phyloP scores from a whole-genome alignment of 1,284 basidiomycete genomes.

The Naganishia albida region DNA sequence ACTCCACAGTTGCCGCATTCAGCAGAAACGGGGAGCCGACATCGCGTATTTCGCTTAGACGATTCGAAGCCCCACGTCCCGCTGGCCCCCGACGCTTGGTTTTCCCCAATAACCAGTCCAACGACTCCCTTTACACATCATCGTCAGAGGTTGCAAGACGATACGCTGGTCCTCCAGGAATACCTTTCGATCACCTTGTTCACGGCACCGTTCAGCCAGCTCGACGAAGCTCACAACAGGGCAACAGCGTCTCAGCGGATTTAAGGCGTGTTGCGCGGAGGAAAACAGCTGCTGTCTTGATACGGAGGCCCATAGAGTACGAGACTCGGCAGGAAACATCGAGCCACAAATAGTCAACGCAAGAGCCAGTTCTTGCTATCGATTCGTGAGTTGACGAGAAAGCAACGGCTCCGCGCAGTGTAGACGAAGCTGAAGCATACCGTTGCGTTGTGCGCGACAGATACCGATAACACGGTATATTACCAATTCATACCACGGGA shows the following conservation, averaged over 20 bases:
- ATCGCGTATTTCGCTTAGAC: constrained; percentile 21
- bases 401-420: not conserved
- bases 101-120: constrained; percentile 8
- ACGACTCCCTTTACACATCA: not conserved
- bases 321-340: constrained; percentile 16
- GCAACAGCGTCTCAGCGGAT: constrained; percentile 1
- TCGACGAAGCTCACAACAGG: not conserved
- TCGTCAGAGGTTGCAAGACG: too few relatives aligned
- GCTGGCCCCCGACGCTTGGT: constrained; percentile 11
- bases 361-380: constrained; percentile 12
- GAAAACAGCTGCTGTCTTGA: constrained; percentile 3
- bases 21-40: not conserved
- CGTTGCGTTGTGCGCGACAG: too few relatives aligned
- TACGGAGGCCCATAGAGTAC: constrained; percentile 18
- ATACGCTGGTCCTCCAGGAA: too few relatives aligned
- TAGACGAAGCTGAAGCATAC: not conserved
- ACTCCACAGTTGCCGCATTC: not conserved
- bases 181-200: too few relatives aligned
- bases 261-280: not conserved
- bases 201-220: too few relatives aligned
- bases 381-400: not conserved
- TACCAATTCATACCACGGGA: not conserved
- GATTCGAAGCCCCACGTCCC: constrained; percentile 16
- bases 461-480: too few relatives aligned
- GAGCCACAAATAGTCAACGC: not conserved